Evolutionary conservation across 2,329 filamentous ascomycete genomes (phyloP), one percentile per base, ranked within the genome.

Genomic region (Fusarium nisikadoi): DNA sequence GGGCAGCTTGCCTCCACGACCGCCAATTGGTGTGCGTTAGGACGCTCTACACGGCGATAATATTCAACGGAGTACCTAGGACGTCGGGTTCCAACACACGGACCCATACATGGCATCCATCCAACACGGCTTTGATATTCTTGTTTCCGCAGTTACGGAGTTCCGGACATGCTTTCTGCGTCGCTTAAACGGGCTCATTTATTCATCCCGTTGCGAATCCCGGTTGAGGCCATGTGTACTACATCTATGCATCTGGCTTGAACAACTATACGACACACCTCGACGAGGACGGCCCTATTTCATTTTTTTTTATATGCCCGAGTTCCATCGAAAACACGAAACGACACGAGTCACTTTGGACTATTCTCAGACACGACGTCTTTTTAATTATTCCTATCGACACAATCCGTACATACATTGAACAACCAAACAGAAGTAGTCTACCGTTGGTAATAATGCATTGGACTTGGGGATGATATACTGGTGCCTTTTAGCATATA

Each of bases 1-100:
- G 84, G 95, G 94, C 85, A 98, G 94, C 83, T 86, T 98, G 65
- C 93, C 87, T 45, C 86, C 86, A 65, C 86, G 87, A 67, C 84
- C 86, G 66, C 82, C 86, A 38, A 86, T 89, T 56, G 87, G 87
- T 68, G 87, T 89, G 67, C 87, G 86, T 65, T 90, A 83, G 82
- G 54, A 53, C 54, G 31, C 36, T 19, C 56, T 41, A 38, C 31
- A 29, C 42, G 45, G 43, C 41, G 39, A 47, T 60, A 47, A 57
- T 53, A 16, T 45, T 38, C 19, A n/a, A 39, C 19, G 42, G 41
- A 41, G 58, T 53, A 17, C 55, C 42, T 42, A 20, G 25, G 27
- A 41, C 27, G 16, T 43, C 49, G 25, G 38, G 52, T 36, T 31
- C 36, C 41, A 53, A 47, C 20, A 19, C 43, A 33, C 36, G 36